A percentile compares a stretch with the other conserved stretches of the same genome.
Conservation (phyloP, 352 stramenopile genomes). For the Lagenidium sp. region DNA sequence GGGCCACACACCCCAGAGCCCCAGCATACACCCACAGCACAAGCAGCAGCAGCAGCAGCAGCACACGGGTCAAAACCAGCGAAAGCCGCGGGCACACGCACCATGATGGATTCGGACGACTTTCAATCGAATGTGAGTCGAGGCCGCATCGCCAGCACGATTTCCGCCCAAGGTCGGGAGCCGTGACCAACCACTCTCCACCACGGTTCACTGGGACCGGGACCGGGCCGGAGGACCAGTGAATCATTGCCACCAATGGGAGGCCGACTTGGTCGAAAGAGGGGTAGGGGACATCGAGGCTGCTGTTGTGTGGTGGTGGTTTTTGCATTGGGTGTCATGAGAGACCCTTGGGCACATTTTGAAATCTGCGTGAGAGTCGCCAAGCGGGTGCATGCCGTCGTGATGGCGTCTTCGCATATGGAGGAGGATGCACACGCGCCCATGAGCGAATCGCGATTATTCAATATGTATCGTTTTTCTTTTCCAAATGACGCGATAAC, state of each 20-base stretch:
- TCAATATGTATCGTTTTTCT: constrained; percentile 1
- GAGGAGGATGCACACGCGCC: neutral
- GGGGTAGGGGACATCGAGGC: neutral
- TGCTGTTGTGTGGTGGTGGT: neutral
- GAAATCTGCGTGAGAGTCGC: too few relatives aligned
- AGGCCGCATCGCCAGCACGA: neutral
- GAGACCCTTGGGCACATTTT: too few relatives aligned
- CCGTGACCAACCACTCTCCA: constrained; percentile 16
- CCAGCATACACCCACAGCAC: neutral
- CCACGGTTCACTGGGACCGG: constrained; percentile 5
- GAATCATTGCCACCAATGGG: constrained; percentile 11
- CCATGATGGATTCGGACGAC: constrained; percentile 84
- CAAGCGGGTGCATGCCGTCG: too few relatives aligned
- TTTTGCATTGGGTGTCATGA: neutral
- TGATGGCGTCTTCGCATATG: neutral
- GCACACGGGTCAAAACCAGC: too few relatives aligned
- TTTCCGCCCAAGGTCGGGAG: neutral
- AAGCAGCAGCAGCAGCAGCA: neutral
- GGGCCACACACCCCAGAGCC: neutral
- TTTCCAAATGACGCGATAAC: constrained; percentile 23
- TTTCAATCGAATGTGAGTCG: constrained; percentile 68
- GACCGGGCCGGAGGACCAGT: constrained; percentile 1
- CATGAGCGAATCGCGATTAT: neutral
- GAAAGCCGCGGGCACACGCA: too few relatives aligned
- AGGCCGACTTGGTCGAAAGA: neutral